A percentile compares a stretch with the other conserved stretches of the same genome.
Conservation (phyloP, 768 basidiomycete genomes). For the Trametes cinnabarina region DNA sequence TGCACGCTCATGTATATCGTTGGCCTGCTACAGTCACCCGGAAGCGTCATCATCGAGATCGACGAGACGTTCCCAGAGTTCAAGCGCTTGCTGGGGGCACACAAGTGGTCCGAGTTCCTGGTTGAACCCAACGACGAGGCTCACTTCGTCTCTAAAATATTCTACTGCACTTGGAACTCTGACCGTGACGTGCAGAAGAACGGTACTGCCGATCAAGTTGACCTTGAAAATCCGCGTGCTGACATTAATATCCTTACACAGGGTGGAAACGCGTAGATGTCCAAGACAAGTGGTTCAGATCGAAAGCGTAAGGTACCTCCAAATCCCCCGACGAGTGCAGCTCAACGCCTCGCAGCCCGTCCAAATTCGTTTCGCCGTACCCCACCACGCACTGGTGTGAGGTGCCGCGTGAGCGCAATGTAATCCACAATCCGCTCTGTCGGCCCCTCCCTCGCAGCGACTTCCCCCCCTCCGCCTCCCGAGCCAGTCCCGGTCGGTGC, state of each 20-base stretch:
- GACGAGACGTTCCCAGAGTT: conserved; percentile 31
- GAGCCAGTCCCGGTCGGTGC: conserved; percentile 33
- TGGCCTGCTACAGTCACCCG: conserved; percentile 38
- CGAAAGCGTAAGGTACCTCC: conserved; percentile 7
- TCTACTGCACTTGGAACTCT: conserved; percentile 38
- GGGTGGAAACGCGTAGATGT: conserved; percentile 50
- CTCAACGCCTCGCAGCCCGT: neutral
- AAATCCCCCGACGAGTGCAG: neutral
- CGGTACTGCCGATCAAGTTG: conserved; percentile 29
- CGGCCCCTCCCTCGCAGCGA: conserved; percentile 40
- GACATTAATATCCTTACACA: conserved; percentile 13
- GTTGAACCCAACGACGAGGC: conserved; percentile 32
- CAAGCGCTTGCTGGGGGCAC: conserved; percentile 40
- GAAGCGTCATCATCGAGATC: conserved; percentile 46
- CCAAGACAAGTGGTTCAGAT: conserved; percentile 42
- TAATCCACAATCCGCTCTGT: conserved; percentile 39
- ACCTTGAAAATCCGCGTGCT: too few relatives aligned
- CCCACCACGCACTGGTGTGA: conserved; percentile 39
- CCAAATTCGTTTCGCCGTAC: conserved; percentile 39
- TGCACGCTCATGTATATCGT: too few relatives aligned
- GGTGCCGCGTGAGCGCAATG: conserved; percentile 36
- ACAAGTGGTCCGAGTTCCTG: conserved; percentile 43
- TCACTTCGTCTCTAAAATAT: conserved; percentile 32
- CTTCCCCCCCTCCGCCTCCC: conserved; percentile 29
- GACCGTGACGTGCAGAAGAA: conserved; percentile 44